phyloP scores from a whole-genome alignment of 2,329 filamentous ascomycete species.

The Teratosphaeria destructans region DNA sequence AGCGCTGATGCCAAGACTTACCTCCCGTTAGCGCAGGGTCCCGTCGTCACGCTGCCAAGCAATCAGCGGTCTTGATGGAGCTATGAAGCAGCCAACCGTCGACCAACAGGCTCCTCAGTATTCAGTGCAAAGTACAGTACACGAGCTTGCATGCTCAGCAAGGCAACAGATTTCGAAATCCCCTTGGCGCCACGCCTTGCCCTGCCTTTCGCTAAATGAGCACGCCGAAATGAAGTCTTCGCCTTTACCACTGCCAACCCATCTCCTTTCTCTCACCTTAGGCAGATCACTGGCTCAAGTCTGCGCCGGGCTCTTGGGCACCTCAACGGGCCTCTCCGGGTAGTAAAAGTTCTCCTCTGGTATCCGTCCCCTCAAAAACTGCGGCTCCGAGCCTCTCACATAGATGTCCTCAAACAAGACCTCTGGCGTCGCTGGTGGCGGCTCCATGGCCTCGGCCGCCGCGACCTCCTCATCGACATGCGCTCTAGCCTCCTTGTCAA shows the following conservation, averaged over 20 bases:
- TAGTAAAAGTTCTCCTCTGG: conserved; percentile 89
- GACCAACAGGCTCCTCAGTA: too few species aligned
- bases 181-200: neutral
- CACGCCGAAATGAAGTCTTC: neutral
- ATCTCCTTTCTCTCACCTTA: neutral
- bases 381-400: conserved; percentile 74
- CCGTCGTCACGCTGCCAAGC: too few species aligned
- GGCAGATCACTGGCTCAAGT: conserved; percentile 6
- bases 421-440: conserved; percentile 65
- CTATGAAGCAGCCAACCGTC: too few species aligned
- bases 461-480: conserved; percentile 85
- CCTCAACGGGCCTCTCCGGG: conserved; percentile 19
- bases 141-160: too few species aligned
- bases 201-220: neutral
- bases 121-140: too few species aligned
- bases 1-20: too few species aligned
- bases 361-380: conserved; percentile 77
- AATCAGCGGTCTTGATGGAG: too few species aligned
- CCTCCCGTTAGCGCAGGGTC: too few species aligned
- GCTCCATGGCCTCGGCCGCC: conserved; percentile 75
- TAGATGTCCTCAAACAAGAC: conserved; percentile 97
- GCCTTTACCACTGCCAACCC: neutral
- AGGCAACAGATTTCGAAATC: neutral
- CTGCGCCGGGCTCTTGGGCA: conserved; percentile 21
- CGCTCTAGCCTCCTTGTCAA: conserved; percentile 86